These are phyloP conservation scores for Penicillium angulare DNA, from an alignment of 495 filamentous ascomycete species.

Conservation along the genomic window DNA sequence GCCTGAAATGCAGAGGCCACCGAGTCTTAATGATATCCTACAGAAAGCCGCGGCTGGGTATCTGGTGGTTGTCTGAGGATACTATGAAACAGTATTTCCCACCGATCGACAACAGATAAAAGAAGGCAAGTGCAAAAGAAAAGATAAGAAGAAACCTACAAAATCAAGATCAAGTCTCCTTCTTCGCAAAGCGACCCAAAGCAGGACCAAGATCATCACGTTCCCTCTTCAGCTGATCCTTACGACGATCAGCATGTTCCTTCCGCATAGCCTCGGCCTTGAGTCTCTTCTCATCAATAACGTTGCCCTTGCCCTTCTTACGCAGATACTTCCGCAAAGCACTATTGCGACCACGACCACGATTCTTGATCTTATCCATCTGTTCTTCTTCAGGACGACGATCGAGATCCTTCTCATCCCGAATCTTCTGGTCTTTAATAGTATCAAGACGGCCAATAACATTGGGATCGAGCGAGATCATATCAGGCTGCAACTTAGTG, in stretches of 20 bases:
- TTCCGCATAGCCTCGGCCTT: slow-evolving; percentile 67
- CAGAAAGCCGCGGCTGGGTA: slow-evolving; percentile 25
- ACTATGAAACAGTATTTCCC: background rate
- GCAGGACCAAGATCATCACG: slow-evolving; percentile 68
- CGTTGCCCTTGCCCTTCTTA: slow-evolving; percentile 85
- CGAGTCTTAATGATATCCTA: slow-evolving; percentile 14
- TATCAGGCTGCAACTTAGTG: slow-evolving; percentile 92
- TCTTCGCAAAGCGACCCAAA: slow-evolving; percentile 66
- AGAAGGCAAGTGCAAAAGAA: slow-evolving; percentile 5
- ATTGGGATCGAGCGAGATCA: slow-evolving; percentile 92
- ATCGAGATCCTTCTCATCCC: slow-evolving; percentile 74
- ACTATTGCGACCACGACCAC: slow-evolving; percentile 88
- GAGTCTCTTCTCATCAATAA: slow-evolving; percentile 83
- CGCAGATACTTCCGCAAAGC: slow-evolving; percentile 79
- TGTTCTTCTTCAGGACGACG: slow-evolving; percentile 68
- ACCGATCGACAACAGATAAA: background rate
- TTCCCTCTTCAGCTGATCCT: slow-evolving; percentile 60
- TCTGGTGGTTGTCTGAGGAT: slow-evolving; percentile 13
- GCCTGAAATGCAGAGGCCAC: slow-evolving; percentile 33
- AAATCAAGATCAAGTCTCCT: slow-evolving; percentile 26
- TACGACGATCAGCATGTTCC: slow-evolving; percentile 58
- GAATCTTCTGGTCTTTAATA: slow-evolving; percentile 66
- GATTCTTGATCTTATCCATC: slow-evolving; percentile 68
- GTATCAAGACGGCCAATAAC: slow-evolving; percentile 85
- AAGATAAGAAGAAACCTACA: slow-evolving; percentile 9